These are phyloP conservation scores for Macroventuria anomochaeta DNA, from an alignment of 2,329 filamentous ascomycete genomes.

Conservation along the genomic window DNA sequence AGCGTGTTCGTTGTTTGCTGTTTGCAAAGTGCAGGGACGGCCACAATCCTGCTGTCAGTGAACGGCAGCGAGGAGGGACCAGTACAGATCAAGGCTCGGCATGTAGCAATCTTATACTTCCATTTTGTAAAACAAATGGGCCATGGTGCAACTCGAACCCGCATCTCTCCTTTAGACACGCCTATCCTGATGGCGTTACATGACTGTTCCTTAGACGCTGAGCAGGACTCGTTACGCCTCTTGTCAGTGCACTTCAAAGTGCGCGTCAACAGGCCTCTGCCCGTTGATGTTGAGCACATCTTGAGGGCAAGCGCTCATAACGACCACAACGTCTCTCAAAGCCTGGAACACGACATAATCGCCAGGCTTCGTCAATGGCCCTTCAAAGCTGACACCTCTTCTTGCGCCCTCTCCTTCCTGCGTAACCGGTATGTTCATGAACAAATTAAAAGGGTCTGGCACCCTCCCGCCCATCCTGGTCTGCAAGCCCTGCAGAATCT, in stretches of 20 bases:
- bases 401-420: conserved; percentile 45
- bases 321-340: conserved; percentile 54
- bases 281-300: conserved; percentile 54
- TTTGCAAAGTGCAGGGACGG: too few relatives aligned
- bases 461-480: conserved; percentile 35
- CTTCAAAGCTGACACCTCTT: conserved; percentile 48
- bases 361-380: conserved; percentile 49
- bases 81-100: too few relatives aligned
- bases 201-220: neutral
- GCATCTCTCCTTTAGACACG: too few relatives aligned
- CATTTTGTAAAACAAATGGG: too few relatives aligned
- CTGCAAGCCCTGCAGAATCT: conserved; percentile 27
- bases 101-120: too few relatives aligned
- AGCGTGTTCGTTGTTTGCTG: too few relatives aligned
- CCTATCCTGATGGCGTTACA: too few relatives aligned
- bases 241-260: conserved; percentile 42
- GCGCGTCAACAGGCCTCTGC: conserved; percentile 52
- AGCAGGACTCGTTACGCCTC: neutral
- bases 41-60: too few relatives aligned
- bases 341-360: conserved; percentile 55
- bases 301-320: conserved; percentile 57
- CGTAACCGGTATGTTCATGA: conserved; percentile 56
- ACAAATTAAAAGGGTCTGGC: conserved; percentile 47
- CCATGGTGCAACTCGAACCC: too few relatives aligned
- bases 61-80: too few relatives aligned